Evolutionary conservation across 257 asterid species (phyloP).

Genomic region (Cynanchum wilfordii): DNA sequence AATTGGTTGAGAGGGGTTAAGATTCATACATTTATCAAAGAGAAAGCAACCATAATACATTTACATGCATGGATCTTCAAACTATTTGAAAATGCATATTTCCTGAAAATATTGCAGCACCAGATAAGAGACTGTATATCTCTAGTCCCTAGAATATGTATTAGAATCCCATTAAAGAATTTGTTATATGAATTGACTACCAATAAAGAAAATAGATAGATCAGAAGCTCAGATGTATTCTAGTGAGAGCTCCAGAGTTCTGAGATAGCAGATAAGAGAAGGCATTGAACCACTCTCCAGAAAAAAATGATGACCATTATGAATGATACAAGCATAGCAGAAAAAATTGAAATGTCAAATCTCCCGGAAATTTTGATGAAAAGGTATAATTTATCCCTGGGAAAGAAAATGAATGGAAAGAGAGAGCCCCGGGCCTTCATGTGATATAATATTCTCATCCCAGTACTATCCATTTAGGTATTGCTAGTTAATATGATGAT

Average conservation of each 20-base stretch:
- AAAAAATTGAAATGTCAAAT: background rate
- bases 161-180: no score
- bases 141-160: background rate
- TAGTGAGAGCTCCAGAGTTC: background rate
- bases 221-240: background rate
- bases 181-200: background rate
- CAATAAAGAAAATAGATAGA: background rate
- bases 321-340: background rate
- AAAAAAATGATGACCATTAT: background rate
- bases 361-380: background rate
- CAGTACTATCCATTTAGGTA: background rate
- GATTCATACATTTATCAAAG: no score
- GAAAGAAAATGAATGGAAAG: background rate
- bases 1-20: no score
- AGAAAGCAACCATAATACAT: background rate
- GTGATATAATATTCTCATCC: background rate
- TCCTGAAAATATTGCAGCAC: background rate
- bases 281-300: background rate
- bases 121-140: background rate
- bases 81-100: background rate
- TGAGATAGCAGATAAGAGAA: background rate
- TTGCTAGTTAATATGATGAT: background rate
- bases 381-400: background rate
- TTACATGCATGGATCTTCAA: background rate
- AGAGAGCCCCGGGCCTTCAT: background rate